Conservation (phyloP, 2,329 filamentous ascomycete species). For the Aspergillus ibericus region DNA sequence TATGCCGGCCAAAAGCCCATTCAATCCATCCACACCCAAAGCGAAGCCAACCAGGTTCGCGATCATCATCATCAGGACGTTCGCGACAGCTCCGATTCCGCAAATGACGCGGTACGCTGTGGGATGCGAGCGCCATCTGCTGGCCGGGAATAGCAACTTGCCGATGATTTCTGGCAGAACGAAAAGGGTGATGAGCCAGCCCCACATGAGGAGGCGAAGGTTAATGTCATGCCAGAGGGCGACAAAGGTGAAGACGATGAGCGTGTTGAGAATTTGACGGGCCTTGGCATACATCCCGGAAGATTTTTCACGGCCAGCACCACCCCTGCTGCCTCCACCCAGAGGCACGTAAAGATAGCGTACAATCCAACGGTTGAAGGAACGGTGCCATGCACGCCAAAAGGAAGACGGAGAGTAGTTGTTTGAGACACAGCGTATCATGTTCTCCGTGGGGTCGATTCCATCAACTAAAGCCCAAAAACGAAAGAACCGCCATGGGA, state of each 20-base stretch:
- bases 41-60: conserved; percentile 96
- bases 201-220: conserved; percentile 87
- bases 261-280: conserved; percentile 69
- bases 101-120: conserved; percentile 77
- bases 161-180: conserved; percentile 84
- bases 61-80: conserved; percentile 91
- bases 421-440: conserved; percentile 93
- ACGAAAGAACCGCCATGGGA: conserved; percentile 98
- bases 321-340: conserved; percentile 61
- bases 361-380: conserved; percentile 91
- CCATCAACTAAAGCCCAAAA: conserved; percentile 92
- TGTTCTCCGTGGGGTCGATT: conserved; percentile 95
- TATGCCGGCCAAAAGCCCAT: conserved; percentile 73
- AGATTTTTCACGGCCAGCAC: conserved; percentile 21
- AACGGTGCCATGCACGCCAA: conserved; percentile 95
- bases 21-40: conserved; percentile 82
- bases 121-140: conserved; percentile 68
- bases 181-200: conserved; percentile 93
- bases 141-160: conserved; percentile 68
- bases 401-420: conserved; percentile 90
- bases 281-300: conserved; percentile 49
- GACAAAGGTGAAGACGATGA: conserved; percentile 91
- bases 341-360: conserved; percentile 93
- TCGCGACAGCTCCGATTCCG: conserved; percentile 75
- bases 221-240: conserved; percentile 98